Conservation (phyloP, 495 filamentous ascomycete species). For the Trichoderma orchidacearum region DNA sequence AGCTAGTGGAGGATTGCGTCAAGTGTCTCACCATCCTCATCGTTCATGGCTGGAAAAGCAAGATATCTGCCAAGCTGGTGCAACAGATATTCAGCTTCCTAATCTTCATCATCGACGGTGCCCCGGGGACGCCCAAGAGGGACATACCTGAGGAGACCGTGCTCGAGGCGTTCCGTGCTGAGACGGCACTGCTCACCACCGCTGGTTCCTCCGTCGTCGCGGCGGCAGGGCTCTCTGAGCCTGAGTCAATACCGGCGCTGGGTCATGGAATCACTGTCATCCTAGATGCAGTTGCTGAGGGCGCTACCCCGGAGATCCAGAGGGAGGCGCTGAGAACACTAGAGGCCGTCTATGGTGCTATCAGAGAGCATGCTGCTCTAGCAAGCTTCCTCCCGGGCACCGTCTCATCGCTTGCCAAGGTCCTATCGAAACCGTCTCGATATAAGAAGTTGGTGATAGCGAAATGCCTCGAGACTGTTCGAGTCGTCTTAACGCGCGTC, state of each 20-base stretch:
- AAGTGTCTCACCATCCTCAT: constrained; percentile 61
- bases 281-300: constrained; percentile 53
- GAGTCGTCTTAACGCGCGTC: constrained; percentile 43
- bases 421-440: constrained; percentile 53
- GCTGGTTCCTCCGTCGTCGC: constrained; percentile 9
- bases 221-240: constrained; percentile 29
- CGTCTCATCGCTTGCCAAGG: constrained; percentile 65
- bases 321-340: constrained; percentile 51
- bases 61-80: constrained; percentile 52
- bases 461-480: constrained; percentile 44
- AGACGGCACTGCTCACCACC: constrained; percentile 26
- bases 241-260: constrained; percentile 60
- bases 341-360: constrained; percentile 42
- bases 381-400: constrained; percentile 81
- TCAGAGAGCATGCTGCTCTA: constrained; percentile 57
- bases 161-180: constrained; percentile 32
- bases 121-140: constrained; percentile 34
- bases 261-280: constrained; percentile 73
- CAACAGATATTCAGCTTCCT: constrained; percentile 79
- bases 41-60: constrained; percentile 58
- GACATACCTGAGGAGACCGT: constrained; percentile 54
- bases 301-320: constrained; percentile 47
- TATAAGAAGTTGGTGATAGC: constrained; percentile 50
- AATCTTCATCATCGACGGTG: constrained; percentile 65
- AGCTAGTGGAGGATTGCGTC: constrained; percentile 60